Conservation (phyloP, 1,139 yeast species). For the Taphrina confusa region DNA sequence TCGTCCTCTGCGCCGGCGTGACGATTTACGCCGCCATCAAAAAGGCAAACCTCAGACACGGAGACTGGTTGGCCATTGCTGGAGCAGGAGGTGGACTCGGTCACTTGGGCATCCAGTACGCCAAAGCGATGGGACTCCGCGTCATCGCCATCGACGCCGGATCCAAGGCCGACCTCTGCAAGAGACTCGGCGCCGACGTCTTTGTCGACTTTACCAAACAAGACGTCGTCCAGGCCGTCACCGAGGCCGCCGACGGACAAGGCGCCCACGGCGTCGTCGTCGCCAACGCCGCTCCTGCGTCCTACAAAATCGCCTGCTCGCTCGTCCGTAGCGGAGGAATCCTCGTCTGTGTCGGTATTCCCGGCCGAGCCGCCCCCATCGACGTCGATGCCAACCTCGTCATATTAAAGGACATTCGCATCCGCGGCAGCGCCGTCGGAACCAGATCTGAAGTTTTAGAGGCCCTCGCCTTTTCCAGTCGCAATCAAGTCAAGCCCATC, state of each 20-base stretch:
- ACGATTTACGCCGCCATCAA: constrained; percentile 82
- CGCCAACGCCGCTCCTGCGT: constrained; percentile 26
- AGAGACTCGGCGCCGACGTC: constrained; percentile 54
- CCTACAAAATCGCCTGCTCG: constrained; percentile 24
- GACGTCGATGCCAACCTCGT: constrained; percentile 45
- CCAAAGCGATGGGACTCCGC: constrained; percentile 77
- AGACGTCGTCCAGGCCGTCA: constrained; percentile 33
- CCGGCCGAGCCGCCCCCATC: constrained; percentile 30
- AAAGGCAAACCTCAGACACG: constrained; percentile 64
- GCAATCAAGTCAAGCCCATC: constrained; percentile 70
- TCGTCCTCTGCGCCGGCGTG: constrained; percentile 67
- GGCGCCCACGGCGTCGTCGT: constrained; percentile 33
- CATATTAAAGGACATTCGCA: constrained; percentile 64
- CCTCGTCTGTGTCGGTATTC: constrained; percentile 36
- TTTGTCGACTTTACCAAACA: constrained; percentile 61
- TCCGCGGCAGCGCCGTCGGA: constrained; percentile 77
- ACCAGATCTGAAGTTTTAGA: constrained; percentile 78
- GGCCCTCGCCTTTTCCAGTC: constrained; percentile 67
- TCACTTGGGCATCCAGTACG: constrained; percentile 76
- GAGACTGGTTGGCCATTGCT: constrained; percentile 77
- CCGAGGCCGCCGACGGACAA: constrained; percentile 19
- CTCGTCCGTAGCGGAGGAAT: constrained; percentile 28
- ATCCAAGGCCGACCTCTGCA: constrained; percentile 46
- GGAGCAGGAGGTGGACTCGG: constrained; percentile 91
- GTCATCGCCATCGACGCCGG: constrained; percentile 72